Conservation (phyloP, 441 rosid species). For the Adansonia gregorii region DNA sequence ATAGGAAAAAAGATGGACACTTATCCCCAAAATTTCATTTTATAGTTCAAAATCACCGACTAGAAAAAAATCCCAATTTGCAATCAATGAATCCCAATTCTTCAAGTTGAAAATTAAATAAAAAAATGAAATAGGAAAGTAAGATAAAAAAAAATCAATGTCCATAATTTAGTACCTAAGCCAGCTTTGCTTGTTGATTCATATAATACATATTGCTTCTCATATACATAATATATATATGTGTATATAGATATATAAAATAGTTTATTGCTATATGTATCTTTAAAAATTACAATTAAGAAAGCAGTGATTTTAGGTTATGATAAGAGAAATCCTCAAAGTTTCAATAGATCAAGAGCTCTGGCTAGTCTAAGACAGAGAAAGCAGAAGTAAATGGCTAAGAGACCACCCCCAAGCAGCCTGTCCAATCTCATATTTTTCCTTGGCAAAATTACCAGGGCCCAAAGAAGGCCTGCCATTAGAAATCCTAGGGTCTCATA, state of each 20-base stretch:
- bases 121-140: neutral
- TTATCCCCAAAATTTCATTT: neutral
- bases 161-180: no score
- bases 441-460: slow-evolving; percentile 71
- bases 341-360: slow-evolving; percentile 25
- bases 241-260: no score
- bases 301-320: neutral
- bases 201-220: neutral
- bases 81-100: neutral
- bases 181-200: slow-evolving; percentile 8
- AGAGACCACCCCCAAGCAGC: slow-evolving; percentile 65
- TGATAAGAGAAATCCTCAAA: neutral
- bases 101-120: neutral
- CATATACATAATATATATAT: neutral
- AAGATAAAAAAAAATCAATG: no score
- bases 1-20: neutral
- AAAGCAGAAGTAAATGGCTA: slow-evolving; percentile 72
- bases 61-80: neutral
- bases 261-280: neutral
- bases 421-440: slow-evolving; percentile 68
- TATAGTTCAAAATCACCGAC: neutral
- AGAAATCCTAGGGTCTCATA: slow-evolving; percentile 69
- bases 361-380: slow-evolving; percentile 55
- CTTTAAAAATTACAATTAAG: slow-evolving; percentile 6
- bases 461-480: slow-evolving; percentile 78